phyloP scores from a whole-genome alignment of 2,329 filamentous ascomycete species.

The Colletotrichum cordylinicola region DNA sequence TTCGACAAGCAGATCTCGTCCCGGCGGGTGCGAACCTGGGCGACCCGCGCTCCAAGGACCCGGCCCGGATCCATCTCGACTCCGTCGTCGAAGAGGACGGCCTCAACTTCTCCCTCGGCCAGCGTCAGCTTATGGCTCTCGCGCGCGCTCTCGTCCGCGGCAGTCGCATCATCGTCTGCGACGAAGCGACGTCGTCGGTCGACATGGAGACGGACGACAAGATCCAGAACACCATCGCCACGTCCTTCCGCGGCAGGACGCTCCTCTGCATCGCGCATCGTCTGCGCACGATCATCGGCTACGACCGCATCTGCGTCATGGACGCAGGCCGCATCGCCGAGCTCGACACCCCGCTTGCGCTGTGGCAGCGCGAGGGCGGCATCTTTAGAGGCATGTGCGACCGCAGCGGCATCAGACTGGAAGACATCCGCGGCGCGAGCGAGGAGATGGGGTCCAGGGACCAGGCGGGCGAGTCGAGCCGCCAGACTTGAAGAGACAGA shows the following conservation, averaged over 20 bases:
- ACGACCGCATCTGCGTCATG: constrained; percentile 98
- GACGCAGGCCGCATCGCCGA: constrained; percentile 87
- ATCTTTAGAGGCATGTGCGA: constrained; percentile 94
- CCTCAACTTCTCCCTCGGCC: constrained; percentile 92
- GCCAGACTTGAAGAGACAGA: constrained; percentile 23
- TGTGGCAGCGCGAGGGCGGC: constrained; percentile 73
- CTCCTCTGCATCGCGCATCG: constrained; percentile 92
- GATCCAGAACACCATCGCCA: constrained; percentile 88
- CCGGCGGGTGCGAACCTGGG: constrained; percentile 40
- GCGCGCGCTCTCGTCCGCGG: constrained; percentile 88
- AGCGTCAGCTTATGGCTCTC: constrained; percentile 94
- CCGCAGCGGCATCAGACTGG: constrained; percentile 73
- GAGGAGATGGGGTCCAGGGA: constrained; percentile 33
- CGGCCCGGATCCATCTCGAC: constrained; percentile 80
- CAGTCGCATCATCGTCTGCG: constrained; percentile 92
- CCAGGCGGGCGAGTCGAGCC: constrained; percentile 11
- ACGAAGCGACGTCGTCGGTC: constrained; percentile 92
- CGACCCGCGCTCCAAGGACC: constrained; percentile 32
- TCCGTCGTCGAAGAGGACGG: constrained; percentile 90
- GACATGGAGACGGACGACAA: constrained; percentile 97
- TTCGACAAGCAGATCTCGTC: constrained; percentile 79
- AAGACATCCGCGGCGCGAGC: constrained; percentile 56
- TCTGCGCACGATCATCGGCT: constrained; percentile 88
- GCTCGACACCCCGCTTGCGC: constrained; percentile 74
- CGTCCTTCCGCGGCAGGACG: constrained; percentile 85